A percentile compares a stretch with the other conserved stretches of the same genome.
phyloP scores from a whole-genome alignment of 257 asterid genomes.

The Solanum appendiculatum region DNA sequence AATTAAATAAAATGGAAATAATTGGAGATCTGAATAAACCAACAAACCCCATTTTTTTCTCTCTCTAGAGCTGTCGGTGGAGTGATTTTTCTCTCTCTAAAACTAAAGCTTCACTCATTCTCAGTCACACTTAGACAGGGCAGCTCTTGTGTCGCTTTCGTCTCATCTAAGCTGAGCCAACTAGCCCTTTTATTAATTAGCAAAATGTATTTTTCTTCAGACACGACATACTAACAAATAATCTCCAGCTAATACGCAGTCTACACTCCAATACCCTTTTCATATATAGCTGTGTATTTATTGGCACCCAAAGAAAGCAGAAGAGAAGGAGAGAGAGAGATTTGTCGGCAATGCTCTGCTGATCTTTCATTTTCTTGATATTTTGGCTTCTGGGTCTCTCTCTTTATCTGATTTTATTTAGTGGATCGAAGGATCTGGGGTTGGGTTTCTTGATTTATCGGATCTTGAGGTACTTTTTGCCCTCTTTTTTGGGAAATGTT shows the following conservation, averaged over 20 bases:
- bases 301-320: slow-evolving; percentile 2
- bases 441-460: slow-evolving; percentile 11
- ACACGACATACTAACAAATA: not conserved
- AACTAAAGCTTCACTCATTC: slow-evolving; percentile 20
- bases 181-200: not conserved
- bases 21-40: not conserved
- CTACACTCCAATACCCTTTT: slow-evolving; percentile 1
- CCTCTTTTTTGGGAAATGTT: not conserved
- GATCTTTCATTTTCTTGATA: slow-evolving; percentile 1
- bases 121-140: not conserved
- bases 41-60: not conserved
- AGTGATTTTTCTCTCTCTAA: not conserved
- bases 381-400: not conserved
- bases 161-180: slow-evolving; percentile 23
- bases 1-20: not conserved
- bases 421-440: slow-evolving; percentile 1
- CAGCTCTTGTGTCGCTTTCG: slow-evolving; percentile 50
- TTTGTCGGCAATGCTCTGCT: slow-evolving; percentile 9
- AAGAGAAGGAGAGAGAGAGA: slow-evolving; percentile 3
- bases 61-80: slow-evolving; percentile 9
- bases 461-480: slow-evolving; percentile 29
- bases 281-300: not conserved
- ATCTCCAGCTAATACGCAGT: slow-evolving; percentile 20
- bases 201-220: not conserved
- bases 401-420: not conserved